Conservation (phyloP, 2,329 filamentous ascomycete species). For the Dothideomycetes sp. region DNA sequence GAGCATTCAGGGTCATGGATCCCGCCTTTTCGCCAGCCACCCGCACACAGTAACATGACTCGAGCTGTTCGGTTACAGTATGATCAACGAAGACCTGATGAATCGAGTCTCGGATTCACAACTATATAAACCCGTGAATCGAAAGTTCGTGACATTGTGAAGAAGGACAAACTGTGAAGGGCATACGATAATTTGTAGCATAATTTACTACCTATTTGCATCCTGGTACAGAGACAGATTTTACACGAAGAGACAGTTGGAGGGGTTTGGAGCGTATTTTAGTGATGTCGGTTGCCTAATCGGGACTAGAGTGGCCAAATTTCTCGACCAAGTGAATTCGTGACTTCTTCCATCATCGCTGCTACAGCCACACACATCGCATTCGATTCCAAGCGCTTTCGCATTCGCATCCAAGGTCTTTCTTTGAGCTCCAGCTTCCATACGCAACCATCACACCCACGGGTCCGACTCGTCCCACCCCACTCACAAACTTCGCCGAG, state of each 20-base stretch:
- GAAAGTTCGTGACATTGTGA: no score
- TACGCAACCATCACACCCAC: neutral
- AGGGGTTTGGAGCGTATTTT: neutral
- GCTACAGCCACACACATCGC: neutral
- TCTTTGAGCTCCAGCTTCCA: neutral
- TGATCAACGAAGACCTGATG: no score
- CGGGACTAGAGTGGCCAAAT: conserved; percentile 3
- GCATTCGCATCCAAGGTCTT: conserved; percentile 3
- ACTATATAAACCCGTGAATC: no score
- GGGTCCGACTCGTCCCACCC: conserved; percentile 4
- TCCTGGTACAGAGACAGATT: no score
- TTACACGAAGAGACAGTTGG: neutral
- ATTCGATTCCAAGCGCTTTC: conserved; percentile 3
- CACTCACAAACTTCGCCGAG: conserved; percentile 2
- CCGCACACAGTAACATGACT: no score
- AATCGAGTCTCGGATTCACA: no score
- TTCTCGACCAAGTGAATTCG: conserved; percentile 4
- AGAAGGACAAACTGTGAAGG: no score
- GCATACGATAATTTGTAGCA: no score
- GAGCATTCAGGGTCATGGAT: no score
- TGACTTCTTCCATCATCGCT: conserved; percentile 6
- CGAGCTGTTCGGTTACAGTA: no score
- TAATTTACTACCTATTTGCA: no score
- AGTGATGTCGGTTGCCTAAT: neutral
- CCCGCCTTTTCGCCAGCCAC: no score